Base-by-base conservation (phyloP, 2,329 filamentous ascomycete species). In the Trichoderma sp. region DNA sequence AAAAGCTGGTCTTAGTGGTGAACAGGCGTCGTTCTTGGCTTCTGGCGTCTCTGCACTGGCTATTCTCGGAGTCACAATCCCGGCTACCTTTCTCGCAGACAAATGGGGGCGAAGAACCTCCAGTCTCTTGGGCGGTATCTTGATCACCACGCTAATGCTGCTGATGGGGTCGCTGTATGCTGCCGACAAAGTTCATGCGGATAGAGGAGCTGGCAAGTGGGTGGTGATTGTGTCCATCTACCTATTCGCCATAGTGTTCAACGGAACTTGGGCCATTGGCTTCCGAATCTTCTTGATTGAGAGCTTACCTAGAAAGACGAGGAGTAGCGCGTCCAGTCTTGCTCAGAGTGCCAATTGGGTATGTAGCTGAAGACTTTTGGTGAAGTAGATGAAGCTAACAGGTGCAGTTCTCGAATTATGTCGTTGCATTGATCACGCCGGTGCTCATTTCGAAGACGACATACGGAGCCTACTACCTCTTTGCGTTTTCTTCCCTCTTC, bases 1-100 rank as follows among this genome's bases (percentile, higher is more conserved):
- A 24, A 85, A 88, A 68, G 87, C 88, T 0, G 88, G 88, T 0
- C 80, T 90, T 2, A 78, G 80, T 7, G 84, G 83, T 2, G 80
- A 83, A 13, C 80, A 83, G 67, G 83, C 84, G 1, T 84, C 82
- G 0, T 86, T 89, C 69, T 79, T 89, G 14, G 87, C 87, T 0
- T 89, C 87, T 0, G 87, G 87, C 0, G 81, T 89, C 8, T 87
- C 86, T 0, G 86, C 85, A 0, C 75, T 89, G 2, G 80, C 86
- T 3, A 88, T 89, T 69, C 81, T 89, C 21, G 80, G 79, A 7
- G 81, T 83, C 18, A 87, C 85, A 0, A 81, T 89, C 2, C 85
- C 86, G 0, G 86, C 84, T 0, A 81, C 84, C 1, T 76, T 87
- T 2, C 83, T 83, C 59, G 85, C 86, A 0, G 87, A 90, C 71